Percentiles rank a stretch among this genome's conserved stretches.
Evolutionary conservation across 1,284 basidiomycete genomes (phyloP).

Genomic region (Apiotrichum mycotoxinovorans): DNA sequence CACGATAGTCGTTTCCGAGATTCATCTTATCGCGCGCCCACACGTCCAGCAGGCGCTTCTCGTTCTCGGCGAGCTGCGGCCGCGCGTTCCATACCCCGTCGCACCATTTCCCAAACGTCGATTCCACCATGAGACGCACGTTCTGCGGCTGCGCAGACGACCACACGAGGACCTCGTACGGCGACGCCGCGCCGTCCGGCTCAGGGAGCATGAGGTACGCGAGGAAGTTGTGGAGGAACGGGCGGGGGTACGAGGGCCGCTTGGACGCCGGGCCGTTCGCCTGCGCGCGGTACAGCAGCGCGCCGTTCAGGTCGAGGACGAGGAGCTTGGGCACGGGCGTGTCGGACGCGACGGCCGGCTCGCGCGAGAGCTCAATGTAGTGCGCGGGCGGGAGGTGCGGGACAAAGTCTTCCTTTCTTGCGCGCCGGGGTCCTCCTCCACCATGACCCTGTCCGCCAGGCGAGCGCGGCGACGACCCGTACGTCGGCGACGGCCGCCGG

Average conservation of each 20-base stretch:
- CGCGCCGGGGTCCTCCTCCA: not conserved
- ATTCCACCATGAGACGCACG: slow-evolving; percentile 44
- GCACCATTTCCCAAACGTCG: slow-evolving; percentile 32
- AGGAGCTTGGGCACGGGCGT: slow-evolving; percentile 34
- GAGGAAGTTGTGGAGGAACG: slow-evolving; percentile 44
- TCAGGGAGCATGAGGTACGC: slow-evolving; percentile 44
- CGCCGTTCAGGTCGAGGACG: slow-evolving; percentile 49
- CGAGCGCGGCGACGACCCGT: not conserved
- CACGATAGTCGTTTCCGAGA: slow-evolving; percentile 39
- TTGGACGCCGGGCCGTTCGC: slow-evolving; percentile 4
- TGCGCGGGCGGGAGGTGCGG: not conserved
- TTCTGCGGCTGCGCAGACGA: slow-evolving; percentile 48
- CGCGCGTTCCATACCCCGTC: slow-evolving; percentile 36
- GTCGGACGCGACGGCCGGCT: not conserved
- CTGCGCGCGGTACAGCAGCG: slow-evolving; percentile 39
- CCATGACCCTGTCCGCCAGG: too few relatives aligned
- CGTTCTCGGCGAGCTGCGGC: slow-evolving; percentile 12
- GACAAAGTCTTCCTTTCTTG: slow-evolving; percentile 1
- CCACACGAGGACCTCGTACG: slow-evolving; percentile 49
- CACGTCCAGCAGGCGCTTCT: slow-evolving; percentile 41
- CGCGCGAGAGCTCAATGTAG: slow-evolving; percentile 10
- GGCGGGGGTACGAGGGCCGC: slow-evolving; percentile 34
- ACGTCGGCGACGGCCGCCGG: not conserved
- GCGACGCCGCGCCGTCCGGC: slow-evolving; percentile 10
- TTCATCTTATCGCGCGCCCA: slow-evolving; percentile 48